Base-by-base conservation (phyloP, 768 basidiomycete species). In the Chalciporus chontae region DNA sequence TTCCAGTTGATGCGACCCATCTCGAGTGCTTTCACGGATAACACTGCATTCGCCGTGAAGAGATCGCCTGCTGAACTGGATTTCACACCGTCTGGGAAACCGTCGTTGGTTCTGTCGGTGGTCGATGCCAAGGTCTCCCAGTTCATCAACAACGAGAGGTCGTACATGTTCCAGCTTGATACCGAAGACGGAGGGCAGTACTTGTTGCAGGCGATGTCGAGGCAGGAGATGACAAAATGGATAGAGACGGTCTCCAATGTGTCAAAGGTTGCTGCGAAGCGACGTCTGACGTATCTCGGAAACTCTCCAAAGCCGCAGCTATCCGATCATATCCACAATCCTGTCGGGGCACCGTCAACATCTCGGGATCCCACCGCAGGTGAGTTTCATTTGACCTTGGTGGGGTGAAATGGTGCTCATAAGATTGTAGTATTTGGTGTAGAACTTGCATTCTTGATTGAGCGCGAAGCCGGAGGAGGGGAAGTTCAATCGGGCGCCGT, bases 111-210 rank as follows among this genome's bases (percentile, higher is more conserved):
- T 21, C 70, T 93, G 46, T 89, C 80, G 55, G 73, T 92, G 29
- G 79, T 83, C 40, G 87, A 86, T 54, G 85, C 87, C 15, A 77
- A 77, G 31, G 83, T 88, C 18, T 74, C 80, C 8, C 79, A 79
- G 53, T 84, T 87, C 56, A 79, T 84, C 69, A 90, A 90, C 62
- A 84, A 85, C 63, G 85, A 90, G 53, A 77, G 90, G 40, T 88
- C 90, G 41, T 93, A 83, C 65, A 83, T 81, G 43, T 89, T 93
- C 73, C 81, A 87, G 60, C 73, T 94, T 39, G 83, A 88, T 59
- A 88, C 90, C 0, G 91, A 93, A 63, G 90, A 93, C 61, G 91
- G 91, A 8, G 90, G 88, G 0, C 85, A 85, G 59, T 90, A 90
- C 59, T 66, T 91, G 29, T 69, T 93, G 14, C 91, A 94, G 64